Evolutionary conservation across 768 basidiomycete genomes (phyloP), one percentile per base, ranked within the genome.

Genomic region (Kwoniella sp.): DNA sequence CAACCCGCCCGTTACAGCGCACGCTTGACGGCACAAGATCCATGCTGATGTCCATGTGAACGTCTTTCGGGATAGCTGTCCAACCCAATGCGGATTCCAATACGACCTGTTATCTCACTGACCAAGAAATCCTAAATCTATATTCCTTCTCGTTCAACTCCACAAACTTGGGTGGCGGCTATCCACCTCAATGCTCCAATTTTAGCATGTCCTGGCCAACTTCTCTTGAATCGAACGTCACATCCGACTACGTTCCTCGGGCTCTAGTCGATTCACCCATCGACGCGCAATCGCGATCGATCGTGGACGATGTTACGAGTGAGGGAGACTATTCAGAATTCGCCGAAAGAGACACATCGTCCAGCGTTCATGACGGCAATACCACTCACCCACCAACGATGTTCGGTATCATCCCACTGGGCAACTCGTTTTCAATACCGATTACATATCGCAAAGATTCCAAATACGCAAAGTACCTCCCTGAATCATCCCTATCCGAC

Each of bases 401-500:
- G 65, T 77, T 77, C 55, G 75, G 75, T 4, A 68, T 77, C 58
- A 77, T 77, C 47, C 75, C 75, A 1, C 58, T 77, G 6, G 75
- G 75, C 15, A 77, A 77, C 47, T 70, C 70, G 8, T 77, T 77
- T 64, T 60, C 52, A 9, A 72, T 77, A 10, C 75, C 75, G 4
- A 70, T 77, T 46, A 77, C 73, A 5, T 77, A 67, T 54, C 24
- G 50, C 8, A 33, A 12, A 22, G 48, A 48, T 3, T 70, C 68
- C 0, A 72, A 62, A 55, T 70, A 70, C 55, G 68, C 71, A 0
- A 44, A 60, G 17, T 55, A 55, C 25, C 65, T 77, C 12, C 75
- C 75, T 7, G 62, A 48, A 2, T 67, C 67, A 2, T 58, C 53
- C 10, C 30, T 74, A 3, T 74, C 75, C 19, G 64, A 74, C 46